A percentile compares a stretch with the other conserved stretches of the same genome.
These are phyloP conservation scores for Podaxis sp. DNA, from an alignment of 768 basidiomycete species.

Conservation along the genomic window DNA sequence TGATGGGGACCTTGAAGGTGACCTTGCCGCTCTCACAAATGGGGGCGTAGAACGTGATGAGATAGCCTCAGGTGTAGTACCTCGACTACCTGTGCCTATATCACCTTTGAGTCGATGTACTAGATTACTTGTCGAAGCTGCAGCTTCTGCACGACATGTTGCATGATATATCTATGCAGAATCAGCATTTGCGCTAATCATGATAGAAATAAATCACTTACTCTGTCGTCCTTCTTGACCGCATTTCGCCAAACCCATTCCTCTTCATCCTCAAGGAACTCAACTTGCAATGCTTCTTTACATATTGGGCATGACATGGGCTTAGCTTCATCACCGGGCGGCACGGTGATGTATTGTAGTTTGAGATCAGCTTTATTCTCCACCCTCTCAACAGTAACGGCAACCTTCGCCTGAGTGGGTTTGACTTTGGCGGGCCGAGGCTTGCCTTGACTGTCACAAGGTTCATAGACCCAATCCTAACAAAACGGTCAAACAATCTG, in stretches of 20 bases:
- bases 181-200: neutral
- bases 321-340: constrained; percentile 84
- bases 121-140: constrained; percentile 56
- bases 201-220: constrained; percentile 24
- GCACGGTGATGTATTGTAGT: constrained; percentile 80
- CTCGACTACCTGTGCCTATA: constrained; percentile 57
- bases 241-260: constrained; percentile 99
- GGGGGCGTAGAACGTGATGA: constrained; percentile 34
- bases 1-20: constrained; percentile 32
- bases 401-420: constrained; percentile 49
- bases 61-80: constrained; percentile 66
- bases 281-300: constrained; percentile 88
- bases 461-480: constrained; percentile 84
- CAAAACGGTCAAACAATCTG: constrained; percentile 13
- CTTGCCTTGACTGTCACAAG: constrained; percentile 63
- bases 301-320: constrained; percentile 89
- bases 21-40: constrained; percentile 28
- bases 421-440: constrained; percentile 51
- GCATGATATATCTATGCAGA: constrained; percentile 80
- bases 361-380: constrained; percentile 74
- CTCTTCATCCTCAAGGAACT: constrained; percentile 93
- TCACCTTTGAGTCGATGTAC: constrained; percentile 68
- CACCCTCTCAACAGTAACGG: constrained; percentile 58
- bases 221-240: constrained; percentile 76
- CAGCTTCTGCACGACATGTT: constrained; percentile 86